phyloP scores from a whole-genome alignment of 2,329 filamentous ascomycete genomes.

The Cercospora sp. region DNA sequence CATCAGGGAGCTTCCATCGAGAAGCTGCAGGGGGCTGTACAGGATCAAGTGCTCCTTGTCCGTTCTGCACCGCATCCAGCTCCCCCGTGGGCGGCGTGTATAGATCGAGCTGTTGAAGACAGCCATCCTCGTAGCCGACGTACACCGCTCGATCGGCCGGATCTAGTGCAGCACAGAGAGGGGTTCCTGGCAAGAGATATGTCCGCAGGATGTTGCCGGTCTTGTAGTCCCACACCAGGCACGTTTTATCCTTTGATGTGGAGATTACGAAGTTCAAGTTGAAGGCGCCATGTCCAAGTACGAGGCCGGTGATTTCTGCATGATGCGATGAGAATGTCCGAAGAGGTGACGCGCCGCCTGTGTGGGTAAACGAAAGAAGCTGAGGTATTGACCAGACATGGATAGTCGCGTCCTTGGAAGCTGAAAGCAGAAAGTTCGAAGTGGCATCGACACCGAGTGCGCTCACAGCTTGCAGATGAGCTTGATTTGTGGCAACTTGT shows the following conservation, averaged over 20 bases:
- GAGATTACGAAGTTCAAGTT: constrained; percentile 82
- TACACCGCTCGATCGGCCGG: constrained; percentile 82
- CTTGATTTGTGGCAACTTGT: constrained; percentile 71
- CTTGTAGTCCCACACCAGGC: constrained; percentile 89
- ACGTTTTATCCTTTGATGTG: constrained; percentile 80
- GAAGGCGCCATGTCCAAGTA: constrained; percentile 65
- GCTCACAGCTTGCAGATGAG: constrained; percentile 79
- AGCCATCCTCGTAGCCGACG: constrained; percentile 76
- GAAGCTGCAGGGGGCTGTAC: constrained; percentile 45
- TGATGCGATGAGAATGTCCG: constrained; percentile 77
- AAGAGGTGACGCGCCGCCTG: constrained; percentile 65
- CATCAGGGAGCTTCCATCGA: constrained; percentile 36
- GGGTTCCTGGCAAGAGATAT: constrained; percentile 72
- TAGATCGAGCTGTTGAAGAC: constrained; percentile 77
- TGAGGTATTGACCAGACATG: constrained; percentile 85
- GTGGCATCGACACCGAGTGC: constrained; percentile 70
- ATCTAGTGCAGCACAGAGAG: constrained; percentile 74
- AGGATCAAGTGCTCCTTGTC: constrained; percentile 31
- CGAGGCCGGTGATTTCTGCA: constrained; percentile 66
- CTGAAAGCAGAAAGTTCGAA: constrained; percentile 72
- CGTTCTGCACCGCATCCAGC: constrained; percentile 29
- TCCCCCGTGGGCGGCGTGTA: constrained; percentile 43
- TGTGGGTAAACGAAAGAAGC: constrained; percentile 66
- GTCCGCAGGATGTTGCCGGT: constrained; percentile 76
- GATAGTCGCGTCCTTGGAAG: constrained; percentile 82